Percentiles rank a stretch among this genome's conserved stretches.
Conservation (phyloP, 1,284 basidiomycete species). For the Vanrija humicola region DNA sequence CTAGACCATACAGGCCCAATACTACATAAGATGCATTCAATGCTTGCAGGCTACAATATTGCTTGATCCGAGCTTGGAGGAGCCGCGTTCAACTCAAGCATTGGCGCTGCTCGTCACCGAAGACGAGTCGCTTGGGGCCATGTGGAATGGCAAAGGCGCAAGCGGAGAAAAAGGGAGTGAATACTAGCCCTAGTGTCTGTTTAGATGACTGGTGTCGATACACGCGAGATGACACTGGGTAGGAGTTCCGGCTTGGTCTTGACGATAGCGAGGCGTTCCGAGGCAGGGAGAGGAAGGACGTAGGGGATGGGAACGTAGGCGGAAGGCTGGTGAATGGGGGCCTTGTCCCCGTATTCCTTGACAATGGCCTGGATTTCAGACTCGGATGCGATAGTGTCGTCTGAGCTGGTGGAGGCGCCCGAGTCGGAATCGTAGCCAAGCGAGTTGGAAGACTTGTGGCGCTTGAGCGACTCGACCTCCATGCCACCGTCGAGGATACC, state of each 20-base stretch:
- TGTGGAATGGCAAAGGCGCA: too few species aligned
- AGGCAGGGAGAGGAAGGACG: constrained; percentile 44
- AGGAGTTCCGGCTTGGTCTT: constrained; percentile 37
- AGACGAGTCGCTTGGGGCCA: too few species aligned
- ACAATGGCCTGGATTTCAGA: constrained; percentile 2
- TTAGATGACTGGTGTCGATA: neutral
- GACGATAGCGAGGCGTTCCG: constrained; percentile 43
- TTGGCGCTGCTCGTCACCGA: too few species aligned
- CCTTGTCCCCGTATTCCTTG: constrained; percentile 10
- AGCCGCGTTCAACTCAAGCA: too few species aligned
- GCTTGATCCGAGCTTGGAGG: too few species aligned
- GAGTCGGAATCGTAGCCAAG: constrained; percentile 11
- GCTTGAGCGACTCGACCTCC: constrained; percentile 57
- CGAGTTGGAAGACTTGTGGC: neutral
- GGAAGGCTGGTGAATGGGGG: constrained; percentile 38
- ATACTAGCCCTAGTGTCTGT: too few species aligned
- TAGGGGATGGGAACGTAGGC: constrained; percentile 32
- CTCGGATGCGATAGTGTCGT: constrained; percentile 28
- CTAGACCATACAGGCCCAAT: too few species aligned
- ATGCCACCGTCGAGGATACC: constrained; percentile 76
- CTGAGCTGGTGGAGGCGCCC: constrained; percentile 30
- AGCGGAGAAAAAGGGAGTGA: too few species aligned
- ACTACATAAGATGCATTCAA: too few species aligned
- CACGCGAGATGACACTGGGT: constrained; percentile 29
- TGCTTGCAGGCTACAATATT: too few species aligned